Evolutionary conservation across 768 basidiomycete genomes (phyloP).

Genomic region (Rhizopogon roseolus): DNA sequence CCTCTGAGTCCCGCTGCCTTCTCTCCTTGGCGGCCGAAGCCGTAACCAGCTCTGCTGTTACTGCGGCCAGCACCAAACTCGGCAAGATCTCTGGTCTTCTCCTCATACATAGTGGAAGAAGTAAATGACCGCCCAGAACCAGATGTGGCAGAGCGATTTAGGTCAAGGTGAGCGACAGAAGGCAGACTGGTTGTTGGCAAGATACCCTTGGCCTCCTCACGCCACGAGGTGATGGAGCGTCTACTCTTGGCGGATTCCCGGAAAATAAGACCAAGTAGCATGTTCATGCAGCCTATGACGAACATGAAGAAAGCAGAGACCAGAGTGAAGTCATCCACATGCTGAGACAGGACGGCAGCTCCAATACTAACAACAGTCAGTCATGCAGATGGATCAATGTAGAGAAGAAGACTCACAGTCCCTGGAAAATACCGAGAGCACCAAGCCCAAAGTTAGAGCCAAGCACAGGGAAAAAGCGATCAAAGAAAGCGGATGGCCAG

Average conservation of each 20-base stretch:
- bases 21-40: slow-evolving; percentile 80
- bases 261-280: slow-evolving; percentile 72
- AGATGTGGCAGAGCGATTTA: slow-evolving; percentile 20
- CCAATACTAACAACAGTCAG: slow-evolving; percentile 44
- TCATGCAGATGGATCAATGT: not conserved
- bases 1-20: slow-evolving; percentile 65
- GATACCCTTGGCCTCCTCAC: slow-evolving; percentile 43
- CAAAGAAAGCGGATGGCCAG: slow-evolving; percentile 76
- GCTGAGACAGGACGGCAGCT: slow-evolving; percentile 68
- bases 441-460: slow-evolving; percentile 84
- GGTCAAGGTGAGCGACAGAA: slow-evolving; percentile 7
- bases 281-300: slow-evolving; percentile 85
- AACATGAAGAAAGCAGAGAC: slow-evolving; percentile 92
- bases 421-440: slow-evolving; percentile 82
- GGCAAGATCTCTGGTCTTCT: slow-evolving; percentile 16
- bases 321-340: slow-evolving; percentile 84
- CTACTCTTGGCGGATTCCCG: slow-evolving; percentile 55
- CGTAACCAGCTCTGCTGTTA: slow-evolving; percentile 47
- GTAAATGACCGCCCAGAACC: slow-evolving; percentile 16
- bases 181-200: slow-evolving; percentile 43
- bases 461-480: slow-evolving; percentile 81
- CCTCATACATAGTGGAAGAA: slow-evolving; percentile 27
- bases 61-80: slow-evolving; percentile 18
- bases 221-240: slow-evolving; percentile 63
- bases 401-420: slow-evolving; percentile 49